A percentile compares a stretch with the other conserved stretches of the same genome.
Evolutionary conservation across 305 asterid genomes (phyloP).

Genomic region (Fraxinus sp.): DNA sequence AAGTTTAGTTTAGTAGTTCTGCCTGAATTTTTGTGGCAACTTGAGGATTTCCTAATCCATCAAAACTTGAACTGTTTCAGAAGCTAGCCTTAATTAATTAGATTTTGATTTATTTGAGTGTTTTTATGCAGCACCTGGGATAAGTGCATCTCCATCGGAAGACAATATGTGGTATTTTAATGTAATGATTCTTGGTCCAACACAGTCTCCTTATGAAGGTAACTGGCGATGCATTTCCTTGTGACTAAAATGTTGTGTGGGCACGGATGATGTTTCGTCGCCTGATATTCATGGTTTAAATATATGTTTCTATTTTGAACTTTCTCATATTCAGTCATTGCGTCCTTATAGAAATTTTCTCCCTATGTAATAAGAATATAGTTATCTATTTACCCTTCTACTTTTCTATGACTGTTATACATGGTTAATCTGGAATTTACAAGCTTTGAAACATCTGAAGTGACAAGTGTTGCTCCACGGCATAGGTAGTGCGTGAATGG

Average conservation of each 20-base stretch:
- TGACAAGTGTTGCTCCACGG: neutral
- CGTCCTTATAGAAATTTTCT: neutral
- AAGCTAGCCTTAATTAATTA: neutral
- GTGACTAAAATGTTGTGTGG: neutral
- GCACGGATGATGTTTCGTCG: neutral
- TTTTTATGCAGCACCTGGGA: slow-evolving; percentile 82
- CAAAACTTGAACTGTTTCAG: neutral
- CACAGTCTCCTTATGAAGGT: slow-evolving; percentile 99
- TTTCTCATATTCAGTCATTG: neutral
- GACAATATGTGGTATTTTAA: slow-evolving; percentile 95
- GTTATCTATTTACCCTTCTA: neutral
- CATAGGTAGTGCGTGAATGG: neutral
- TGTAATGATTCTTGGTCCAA: slow-evolving; percentile 97
- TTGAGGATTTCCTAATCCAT: neutral
- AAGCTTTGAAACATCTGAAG: neutral
- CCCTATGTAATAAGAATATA: neutral
- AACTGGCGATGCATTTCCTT: slow-evolving; percentile 13
- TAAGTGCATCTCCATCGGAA: slow-evolving; percentile 96
- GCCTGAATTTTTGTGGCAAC: neutral
- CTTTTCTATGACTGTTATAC: neutral
- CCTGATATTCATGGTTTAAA: slow-evolving; percentile 11
- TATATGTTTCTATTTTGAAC: neutral
- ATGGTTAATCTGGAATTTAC: neutral
- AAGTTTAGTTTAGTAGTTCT: neutral
- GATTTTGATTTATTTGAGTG: slow-evolving; percentile 15